A percentile compares a stretch with the other conserved stretches of the same genome.
These are phyloP conservation scores for Vitis rotundifolia DNA, from an alignment of 164 flowering plant genomes.

Conservation along the genomic window DNA sequence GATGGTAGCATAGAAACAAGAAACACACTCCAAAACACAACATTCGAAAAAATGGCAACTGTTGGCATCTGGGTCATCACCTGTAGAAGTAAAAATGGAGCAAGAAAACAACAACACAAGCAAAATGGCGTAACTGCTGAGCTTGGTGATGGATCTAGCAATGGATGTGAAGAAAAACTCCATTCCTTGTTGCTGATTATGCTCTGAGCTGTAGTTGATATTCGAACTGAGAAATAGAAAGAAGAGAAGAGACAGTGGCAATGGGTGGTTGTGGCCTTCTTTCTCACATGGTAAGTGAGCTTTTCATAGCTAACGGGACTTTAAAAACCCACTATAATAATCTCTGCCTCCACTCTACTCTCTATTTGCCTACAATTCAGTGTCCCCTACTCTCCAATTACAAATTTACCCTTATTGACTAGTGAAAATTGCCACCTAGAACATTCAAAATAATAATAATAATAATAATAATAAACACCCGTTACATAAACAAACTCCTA, in stretches of 20 bases:
- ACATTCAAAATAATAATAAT: too few relatives aligned
- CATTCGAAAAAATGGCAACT: background rate
- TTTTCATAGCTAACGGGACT: constrained; percentile 2
- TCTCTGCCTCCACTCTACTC: too few relatives aligned
- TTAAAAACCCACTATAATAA: background rate
- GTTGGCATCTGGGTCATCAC: constrained; percentile 16
- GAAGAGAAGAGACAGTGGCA: background rate
- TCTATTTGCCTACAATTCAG: too few relatives aligned
- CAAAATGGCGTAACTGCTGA: constrained; percentile 24
- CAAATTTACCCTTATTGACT: too few relatives aligned
- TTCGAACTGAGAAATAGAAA: constrained; percentile 7
- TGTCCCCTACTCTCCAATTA: too few relatives aligned
- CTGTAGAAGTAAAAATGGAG: constrained; percentile 36
- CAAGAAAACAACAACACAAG: constrained; percentile 31
- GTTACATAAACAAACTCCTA: too few relatives aligned
- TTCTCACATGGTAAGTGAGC: constrained; percentile 21
- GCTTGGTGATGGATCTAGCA: constrained; percentile 27
- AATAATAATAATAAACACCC: too few relatives aligned
- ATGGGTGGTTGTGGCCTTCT: background rate
- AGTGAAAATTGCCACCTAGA: too few relatives aligned
- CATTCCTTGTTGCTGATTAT: constrained; percentile 27
- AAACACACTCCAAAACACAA: constrained; percentile 8
- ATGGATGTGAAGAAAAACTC: constrained; percentile 5
- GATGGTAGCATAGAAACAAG: background rate
- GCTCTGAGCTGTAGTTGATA: constrained; percentile 22